Percentiles rank a stretch among this genome's conserved stretches.
Conservation (phyloP, 495 filamentous ascomycete genomes). For the Aspergillus nanangensis region DNA sequence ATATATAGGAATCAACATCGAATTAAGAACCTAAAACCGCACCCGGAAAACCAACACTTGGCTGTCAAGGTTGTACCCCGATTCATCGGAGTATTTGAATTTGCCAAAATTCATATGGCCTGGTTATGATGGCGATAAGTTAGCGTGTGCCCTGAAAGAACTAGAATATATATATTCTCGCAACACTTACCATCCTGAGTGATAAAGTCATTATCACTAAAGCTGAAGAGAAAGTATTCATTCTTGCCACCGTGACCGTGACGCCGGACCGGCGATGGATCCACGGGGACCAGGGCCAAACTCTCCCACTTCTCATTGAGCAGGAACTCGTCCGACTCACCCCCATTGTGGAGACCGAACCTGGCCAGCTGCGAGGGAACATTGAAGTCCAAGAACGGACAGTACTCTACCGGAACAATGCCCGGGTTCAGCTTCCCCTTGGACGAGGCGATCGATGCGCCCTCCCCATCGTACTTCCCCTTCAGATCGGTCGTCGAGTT, state of each 20-base stretch:
- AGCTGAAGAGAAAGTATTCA: slow-evolving; percentile 65
- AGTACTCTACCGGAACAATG: slow-evolving; percentile 62
- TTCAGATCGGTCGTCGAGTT: slow-evolving; percentile 60
- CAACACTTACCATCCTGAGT: slow-evolving; percentile 61
- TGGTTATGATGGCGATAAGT: too few species aligned
- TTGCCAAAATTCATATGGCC: slow-evolving; percentile 61
- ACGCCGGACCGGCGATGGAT: slow-evolving; percentile 26
- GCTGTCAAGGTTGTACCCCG: slow-evolving; percentile 60
- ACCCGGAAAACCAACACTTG: slow-evolving; percentile 73
- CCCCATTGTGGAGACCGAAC: slow-evolving; percentile 69
- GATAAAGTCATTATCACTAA: slow-evolving; percentile 79
- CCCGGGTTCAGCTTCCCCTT: slow-evolving; percentile 51
- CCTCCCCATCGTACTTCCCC: slow-evolving; percentile 49
- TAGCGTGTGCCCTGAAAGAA: too few species aligned
- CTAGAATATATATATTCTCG: neutral
- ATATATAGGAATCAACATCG: neutral
- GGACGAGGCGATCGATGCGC: slow-evolving; percentile 46
- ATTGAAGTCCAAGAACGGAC: slow-evolving; percentile 71
- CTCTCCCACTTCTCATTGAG: slow-evolving; percentile 86
- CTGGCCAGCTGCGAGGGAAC: slow-evolving; percentile 60
- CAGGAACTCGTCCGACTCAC: slow-evolving; percentile 45
- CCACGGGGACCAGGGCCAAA: slow-evolving; percentile 60
- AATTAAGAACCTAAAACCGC: slow-evolving; percentile 32
- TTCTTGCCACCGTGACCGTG: slow-evolving; percentile 29
- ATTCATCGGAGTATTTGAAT: slow-evolving; percentile 56